These are phyloP conservation scores for Leptographium radiaticola DNA, from an alignment of 2,329 filamentous ascomycete species.

Conservation along the genomic window DNA sequence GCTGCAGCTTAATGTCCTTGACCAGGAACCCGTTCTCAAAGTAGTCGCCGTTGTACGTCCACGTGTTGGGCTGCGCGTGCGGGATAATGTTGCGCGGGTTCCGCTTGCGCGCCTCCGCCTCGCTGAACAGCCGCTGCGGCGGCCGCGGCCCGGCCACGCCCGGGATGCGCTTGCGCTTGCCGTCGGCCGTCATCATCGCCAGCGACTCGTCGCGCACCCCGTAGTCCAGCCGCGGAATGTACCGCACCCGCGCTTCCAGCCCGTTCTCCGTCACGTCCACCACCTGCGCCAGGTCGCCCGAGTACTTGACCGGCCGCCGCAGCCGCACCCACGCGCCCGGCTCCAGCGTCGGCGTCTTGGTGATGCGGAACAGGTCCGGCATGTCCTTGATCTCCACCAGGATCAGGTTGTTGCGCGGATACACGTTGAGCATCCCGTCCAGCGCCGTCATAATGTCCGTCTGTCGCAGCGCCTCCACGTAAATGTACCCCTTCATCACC, in stretches of 20 bases:
- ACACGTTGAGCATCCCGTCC: conserved; percentile 78
- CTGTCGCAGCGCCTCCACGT: conserved; percentile 81
- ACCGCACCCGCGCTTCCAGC: conserved; percentile 70
- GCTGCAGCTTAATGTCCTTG: conserved; percentile 85
- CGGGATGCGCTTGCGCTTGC: conserved; percentile 67
- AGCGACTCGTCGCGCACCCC: conserved; percentile 65
- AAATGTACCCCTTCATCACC: conserved; percentile 87
- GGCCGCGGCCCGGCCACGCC: conserved; percentile 53
- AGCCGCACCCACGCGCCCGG: conserved; percentile 89
- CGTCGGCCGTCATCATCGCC: conserved; percentile 35
- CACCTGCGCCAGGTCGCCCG: conserved; percentile 81
- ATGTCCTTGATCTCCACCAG: conserved; percentile 94
- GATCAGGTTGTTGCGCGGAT: conserved; percentile 74
- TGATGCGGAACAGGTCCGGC: conserved; percentile 85
- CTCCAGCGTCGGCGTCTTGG: conserved; percentile 72
- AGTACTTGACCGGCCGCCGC: conserved; percentile 65
- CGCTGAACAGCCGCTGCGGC: conserved; percentile 83
- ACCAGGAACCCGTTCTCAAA: conserved; percentile 90
- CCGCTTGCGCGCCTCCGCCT: conserved; percentile 81
- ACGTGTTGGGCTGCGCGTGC: conserved; percentile 68
- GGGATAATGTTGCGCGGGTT: conserved; percentile 50
- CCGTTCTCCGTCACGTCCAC: conserved; percentile 89
- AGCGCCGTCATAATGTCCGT: conserved; percentile 74
- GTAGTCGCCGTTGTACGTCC: conserved; percentile 75
- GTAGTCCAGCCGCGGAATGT: conserved; percentile 88